Evolutionary conservation across 2,329 filamentous ascomycete genomes (phyloP).

Genomic region (Exophiala sp.): DNA sequence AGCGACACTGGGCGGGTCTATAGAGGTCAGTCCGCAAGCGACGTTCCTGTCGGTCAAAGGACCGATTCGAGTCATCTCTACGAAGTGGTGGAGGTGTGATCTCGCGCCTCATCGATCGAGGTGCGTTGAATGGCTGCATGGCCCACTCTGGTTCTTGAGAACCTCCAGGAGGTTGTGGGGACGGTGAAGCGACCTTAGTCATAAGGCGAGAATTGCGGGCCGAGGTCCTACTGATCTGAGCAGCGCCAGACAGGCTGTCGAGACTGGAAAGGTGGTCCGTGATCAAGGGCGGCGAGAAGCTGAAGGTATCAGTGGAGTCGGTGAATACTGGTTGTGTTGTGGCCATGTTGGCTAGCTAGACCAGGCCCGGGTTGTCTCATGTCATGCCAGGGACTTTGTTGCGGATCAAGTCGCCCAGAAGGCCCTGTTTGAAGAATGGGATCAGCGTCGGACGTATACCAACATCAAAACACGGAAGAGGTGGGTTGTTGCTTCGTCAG

Average conservation of each 20-base stretch:
- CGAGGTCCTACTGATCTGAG: background rate
- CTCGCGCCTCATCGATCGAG: conserved; percentile 11
- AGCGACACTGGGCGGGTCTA: background rate
- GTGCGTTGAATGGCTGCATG: conserved; percentile 3
- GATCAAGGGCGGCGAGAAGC: background rate
- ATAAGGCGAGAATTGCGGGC: background rate
- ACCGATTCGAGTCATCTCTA: conserved; percentile 5
- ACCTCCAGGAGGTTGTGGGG: background rate
- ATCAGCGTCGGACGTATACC: background rate
- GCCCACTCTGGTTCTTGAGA: background rate
- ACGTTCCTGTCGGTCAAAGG: background rate
- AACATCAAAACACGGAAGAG: background rate
- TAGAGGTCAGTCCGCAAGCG: background rate
- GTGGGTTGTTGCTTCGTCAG: conserved; percentile 10
- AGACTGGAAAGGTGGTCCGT: background rate
- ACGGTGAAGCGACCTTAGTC: background rate
- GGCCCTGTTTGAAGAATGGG: background rate
- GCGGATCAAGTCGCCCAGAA: background rate
- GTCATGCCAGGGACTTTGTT: background rate
- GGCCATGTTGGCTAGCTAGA: conserved; percentile 3
- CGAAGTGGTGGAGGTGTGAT: conserved; percentile 11
- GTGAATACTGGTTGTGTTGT: background rate
- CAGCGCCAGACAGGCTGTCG: background rate
- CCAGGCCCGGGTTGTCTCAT: background rate
- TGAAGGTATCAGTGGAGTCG: background rate